Evolutionary conservation across 805 yeast species (phyloP).

Genomic region (Tetrapisispora taiwanensis): DNA sequence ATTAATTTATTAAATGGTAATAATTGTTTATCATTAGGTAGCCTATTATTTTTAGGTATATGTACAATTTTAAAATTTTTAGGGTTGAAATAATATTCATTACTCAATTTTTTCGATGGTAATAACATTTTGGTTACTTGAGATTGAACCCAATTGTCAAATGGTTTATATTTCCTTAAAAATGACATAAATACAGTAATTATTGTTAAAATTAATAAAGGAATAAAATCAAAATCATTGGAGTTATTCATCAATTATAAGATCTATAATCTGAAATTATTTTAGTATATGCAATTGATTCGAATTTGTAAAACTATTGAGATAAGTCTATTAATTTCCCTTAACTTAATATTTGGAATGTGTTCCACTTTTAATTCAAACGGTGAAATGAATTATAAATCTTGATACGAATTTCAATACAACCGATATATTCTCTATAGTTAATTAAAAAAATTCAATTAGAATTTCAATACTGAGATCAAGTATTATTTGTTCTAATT

Average conservation of each 20-base stretch:
- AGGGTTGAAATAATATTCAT: not conserved
- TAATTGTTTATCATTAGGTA: not conserved
- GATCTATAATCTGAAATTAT: no score
- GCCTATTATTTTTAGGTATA: not conserved
- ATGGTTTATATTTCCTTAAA: conserved; percentile 14
- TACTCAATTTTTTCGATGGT: not conserved
- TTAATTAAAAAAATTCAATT: no score
- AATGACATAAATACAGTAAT: conserved; percentile 14
- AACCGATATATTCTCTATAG: no score
- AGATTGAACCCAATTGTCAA: conserved; percentile 12
- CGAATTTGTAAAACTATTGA: no score
- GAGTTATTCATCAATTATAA: not conserved
- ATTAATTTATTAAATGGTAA: not conserved
- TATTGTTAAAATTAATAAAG: conserved; percentile 6
- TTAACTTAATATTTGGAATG: no score
- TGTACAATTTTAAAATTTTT: not conserved
- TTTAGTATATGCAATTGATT: no score
- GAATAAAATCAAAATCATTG: not conserved
- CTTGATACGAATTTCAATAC: no score
- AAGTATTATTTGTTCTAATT: not conserved
- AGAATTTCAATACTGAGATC: no score
- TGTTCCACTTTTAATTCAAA: no score
- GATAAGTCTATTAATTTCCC: no score
- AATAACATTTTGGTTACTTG: conserved; percentile 6
- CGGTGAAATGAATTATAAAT: no score